A percentile compares a stretch with the other conserved stretches of the same genome.
Conservation (phyloP, 164 flowering plant genomes). For the Tetracentron sinense region DNA sequence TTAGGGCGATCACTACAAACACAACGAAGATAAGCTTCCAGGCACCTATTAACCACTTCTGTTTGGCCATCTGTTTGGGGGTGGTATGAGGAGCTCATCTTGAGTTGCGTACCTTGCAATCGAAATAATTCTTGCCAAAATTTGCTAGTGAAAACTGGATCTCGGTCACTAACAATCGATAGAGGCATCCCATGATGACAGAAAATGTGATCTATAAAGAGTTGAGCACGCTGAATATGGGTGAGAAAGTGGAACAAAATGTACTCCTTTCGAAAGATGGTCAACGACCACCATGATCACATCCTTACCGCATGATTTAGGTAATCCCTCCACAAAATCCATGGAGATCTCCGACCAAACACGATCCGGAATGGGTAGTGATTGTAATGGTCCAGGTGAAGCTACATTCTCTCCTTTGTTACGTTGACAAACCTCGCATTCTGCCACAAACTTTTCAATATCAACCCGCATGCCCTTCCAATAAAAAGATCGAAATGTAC, state of each 20-base stretch:
- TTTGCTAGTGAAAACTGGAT: neutral
- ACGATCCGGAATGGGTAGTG: neutral
- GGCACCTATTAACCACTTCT: neutral
- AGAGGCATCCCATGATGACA: neutral
- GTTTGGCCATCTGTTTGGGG: slow-evolving; percentile 1
- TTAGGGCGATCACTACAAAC: neutral
- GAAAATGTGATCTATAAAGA: neutral
- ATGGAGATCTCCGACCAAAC: neutral
- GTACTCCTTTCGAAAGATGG: neutral
- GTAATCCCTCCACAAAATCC: neutral
- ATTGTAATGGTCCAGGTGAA: neutral
- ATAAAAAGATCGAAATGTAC: neutral
- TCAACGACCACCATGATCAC: neutral
- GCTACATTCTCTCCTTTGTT: neutral
- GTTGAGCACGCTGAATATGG: neutral
- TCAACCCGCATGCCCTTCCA: neutral
- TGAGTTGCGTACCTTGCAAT: neutral
- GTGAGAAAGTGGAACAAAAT: neutral
- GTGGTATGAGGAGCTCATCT: neutral
- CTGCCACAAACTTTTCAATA: neutral
- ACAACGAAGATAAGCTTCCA: neutral
- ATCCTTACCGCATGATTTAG: neutral
- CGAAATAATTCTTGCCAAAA: neutral
- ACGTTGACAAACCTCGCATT: neutral
- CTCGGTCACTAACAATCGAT: neutral